Evolutionary conservation across 2,329 filamentous ascomycete species (phyloP).

Genomic region (Alternaria viburni): DNA sequence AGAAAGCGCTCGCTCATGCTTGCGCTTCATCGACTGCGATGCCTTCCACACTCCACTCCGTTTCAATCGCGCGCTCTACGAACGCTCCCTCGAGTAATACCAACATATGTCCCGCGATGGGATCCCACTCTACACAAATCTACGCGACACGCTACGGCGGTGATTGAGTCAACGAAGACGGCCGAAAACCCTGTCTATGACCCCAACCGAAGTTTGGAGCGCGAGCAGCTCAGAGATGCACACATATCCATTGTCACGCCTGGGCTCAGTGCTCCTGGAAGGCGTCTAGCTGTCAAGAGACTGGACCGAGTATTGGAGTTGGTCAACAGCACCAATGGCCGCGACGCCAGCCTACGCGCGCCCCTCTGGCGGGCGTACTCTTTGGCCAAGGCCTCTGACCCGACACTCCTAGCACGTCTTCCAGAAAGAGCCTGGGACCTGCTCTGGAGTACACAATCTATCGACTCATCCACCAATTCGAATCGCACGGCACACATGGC

Average conservation of each 20-base stretch:
- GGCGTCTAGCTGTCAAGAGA: slow-evolving; percentile 6
- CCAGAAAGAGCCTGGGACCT: slow-evolving; percentile 42
- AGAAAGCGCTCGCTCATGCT: slow-evolving; percentile 29
- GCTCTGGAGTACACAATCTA: slow-evolving; percentile 39
- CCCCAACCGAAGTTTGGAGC: slow-evolving; percentile 6
- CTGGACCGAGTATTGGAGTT: slow-evolving; percentile 22
- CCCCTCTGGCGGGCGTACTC: slow-evolving; percentile 43
- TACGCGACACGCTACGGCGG: neutral
- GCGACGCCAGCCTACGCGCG: slow-evolving; percentile 6
- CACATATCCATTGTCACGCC: neutral
- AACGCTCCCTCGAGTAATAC: slow-evolving; percentile 31
- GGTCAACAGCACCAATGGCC: slow-evolving; percentile 5
- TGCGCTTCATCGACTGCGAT: slow-evolving; percentile 28
- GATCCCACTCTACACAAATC: slow-evolving; percentile 31
- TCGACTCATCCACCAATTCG: slow-evolving; percentile 11
- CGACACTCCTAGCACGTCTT: slow-evolving; percentile 24
- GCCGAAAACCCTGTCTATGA: neutral
- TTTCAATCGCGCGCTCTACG: slow-evolving; percentile 29
- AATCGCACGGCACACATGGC: slow-evolving; percentile 25
- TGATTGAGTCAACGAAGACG: neutral
- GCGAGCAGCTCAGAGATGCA: slow-evolving; percentile 14
- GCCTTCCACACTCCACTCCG: slow-evolving; percentile 24
- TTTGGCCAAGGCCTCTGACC: slow-evolving; percentile 23
- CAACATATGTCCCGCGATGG: slow-evolving; percentile 33
- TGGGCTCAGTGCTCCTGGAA: neutral